Evolutionary conservation across 1,284 basidiomycete genomes (phyloP).

Genomic region (Trametes versicolor): DNA sequence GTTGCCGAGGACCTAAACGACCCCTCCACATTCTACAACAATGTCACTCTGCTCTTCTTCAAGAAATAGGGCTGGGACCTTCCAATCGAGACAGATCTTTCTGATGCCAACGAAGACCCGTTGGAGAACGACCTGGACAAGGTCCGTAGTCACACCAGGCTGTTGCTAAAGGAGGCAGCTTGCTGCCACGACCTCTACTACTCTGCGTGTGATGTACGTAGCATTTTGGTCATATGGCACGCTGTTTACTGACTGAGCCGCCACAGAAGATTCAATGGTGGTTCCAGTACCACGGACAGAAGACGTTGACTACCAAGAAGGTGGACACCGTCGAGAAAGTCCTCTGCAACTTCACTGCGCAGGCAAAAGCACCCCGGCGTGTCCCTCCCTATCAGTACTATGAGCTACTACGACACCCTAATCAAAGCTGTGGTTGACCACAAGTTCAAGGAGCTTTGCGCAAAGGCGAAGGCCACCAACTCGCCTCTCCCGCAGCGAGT

Average conservation of each 20-base stretch:
- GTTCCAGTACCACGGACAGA: neutral
- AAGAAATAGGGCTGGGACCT: neutral
- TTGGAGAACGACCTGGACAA: neutral
- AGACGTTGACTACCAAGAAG: neutral
- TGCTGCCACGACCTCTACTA: neutral
- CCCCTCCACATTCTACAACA: neutral
- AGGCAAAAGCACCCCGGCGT: neutral
- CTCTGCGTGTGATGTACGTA: neutral
- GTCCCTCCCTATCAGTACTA: neutral
- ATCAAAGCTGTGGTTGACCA: neutral
- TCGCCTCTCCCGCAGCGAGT: neutral
- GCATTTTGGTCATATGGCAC: neutral
- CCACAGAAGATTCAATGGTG: neutral
- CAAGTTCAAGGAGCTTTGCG: neutral
- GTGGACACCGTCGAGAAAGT: neutral
- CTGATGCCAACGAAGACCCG: neutral
- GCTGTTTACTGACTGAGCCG: neutral
- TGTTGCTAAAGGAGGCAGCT: neutral
- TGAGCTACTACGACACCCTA: neutral
- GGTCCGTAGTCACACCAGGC: neutral
- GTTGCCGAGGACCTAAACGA: neutral
- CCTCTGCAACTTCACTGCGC: neutral
- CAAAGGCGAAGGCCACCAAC: neutral
- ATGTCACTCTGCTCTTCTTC: neutral
- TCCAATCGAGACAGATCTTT: neutral